Percentiles rank a stretch among this genome's conserved stretches.
Evolutionary conservation across 495 filamentous ascomycete species (phyloP).

Genomic region (Elasticomyces elasticus): DNA sequence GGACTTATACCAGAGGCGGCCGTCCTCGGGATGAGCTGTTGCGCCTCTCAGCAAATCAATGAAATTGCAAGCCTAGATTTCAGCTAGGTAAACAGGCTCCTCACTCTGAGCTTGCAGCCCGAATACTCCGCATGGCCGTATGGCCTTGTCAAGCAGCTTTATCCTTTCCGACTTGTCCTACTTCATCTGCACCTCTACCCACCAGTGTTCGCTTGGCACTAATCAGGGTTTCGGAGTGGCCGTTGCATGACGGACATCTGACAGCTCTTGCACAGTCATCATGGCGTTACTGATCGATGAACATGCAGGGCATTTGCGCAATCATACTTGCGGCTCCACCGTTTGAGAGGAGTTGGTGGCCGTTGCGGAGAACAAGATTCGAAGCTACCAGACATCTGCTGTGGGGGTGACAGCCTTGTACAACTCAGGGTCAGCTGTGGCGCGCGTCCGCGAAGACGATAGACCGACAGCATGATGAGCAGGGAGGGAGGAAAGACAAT

Average conservation of each 20-base stretch:
- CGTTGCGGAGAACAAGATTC: conserved; percentile 1
- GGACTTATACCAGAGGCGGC: too few relatives aligned
- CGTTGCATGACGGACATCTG: background rate
- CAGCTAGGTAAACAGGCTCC: too few relatives aligned
- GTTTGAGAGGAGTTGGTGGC: background rate
- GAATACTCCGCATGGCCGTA: background rate
- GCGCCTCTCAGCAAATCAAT: too few relatives aligned
- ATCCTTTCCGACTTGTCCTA: background rate
- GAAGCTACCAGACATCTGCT: background rate
- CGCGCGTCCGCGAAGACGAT: background rate
- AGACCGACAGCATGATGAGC: background rate
- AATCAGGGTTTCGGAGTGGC: background rate
- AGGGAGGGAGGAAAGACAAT: background rate
- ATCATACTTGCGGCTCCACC: background rate
- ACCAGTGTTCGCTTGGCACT: too few relatives aligned
- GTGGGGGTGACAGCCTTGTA: background rate
- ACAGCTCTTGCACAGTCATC: conserved; percentile 1
- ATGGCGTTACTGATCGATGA: background rate
- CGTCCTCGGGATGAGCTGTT: too few relatives aligned
- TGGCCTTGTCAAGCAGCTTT: background rate
- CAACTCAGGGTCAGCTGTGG: background rate
- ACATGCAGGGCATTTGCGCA: background rate
- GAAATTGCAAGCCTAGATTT: background rate
- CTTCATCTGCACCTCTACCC: background rate
- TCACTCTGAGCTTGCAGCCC: too few relatives aligned